These are phyloP conservation scores for Aspergillus hortae DNA, from an alignment of 2,329 filamentous ascomycete genomes.

Conservation along the genomic window DNA sequence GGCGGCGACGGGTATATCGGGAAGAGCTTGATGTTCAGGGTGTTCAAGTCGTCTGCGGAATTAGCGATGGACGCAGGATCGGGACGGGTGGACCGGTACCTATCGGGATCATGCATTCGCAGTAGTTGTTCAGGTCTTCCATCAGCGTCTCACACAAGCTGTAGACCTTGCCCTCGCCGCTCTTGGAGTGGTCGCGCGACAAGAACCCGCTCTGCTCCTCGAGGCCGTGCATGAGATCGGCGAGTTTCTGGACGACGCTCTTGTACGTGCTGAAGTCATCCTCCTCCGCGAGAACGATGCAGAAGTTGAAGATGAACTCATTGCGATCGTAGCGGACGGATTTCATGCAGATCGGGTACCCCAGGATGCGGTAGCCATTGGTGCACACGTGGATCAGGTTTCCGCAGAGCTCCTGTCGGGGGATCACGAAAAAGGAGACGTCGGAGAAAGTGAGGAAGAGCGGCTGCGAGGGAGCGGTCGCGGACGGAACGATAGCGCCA, in stretches of 20 bases:
- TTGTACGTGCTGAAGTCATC: constrained; percentile 75
- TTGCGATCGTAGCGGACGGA: constrained; percentile 81
- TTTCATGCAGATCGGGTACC: constrained; percentile 84
- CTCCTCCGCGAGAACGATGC: constrained; percentile 69
- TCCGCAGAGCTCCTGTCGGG: constrained; percentile 91
- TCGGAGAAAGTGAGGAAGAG: constrained; percentile 81
- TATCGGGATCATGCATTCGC: constrained; percentile 97
- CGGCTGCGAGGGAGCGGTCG: constrained; percentile 47
- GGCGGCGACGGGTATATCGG: constrained; percentile 75
- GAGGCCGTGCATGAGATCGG: constrained; percentile 79
- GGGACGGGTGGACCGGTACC: constrained; percentile 52
- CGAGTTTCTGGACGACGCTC: constrained; percentile 79
- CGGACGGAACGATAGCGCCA: constrained; percentile 52
- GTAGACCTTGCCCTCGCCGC: constrained; percentile 52
- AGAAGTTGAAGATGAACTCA: constrained; percentile 98
- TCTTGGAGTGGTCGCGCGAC: constrained; percentile 42
- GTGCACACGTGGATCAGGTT: constrained; percentile 69
- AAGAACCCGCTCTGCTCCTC: constrained; percentile 89
- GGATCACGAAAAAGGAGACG: constrained; percentile 89
- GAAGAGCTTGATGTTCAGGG: constrained; percentile 94
- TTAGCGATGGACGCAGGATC: not conserved
- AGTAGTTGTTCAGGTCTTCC: constrained; percentile 94
- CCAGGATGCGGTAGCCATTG: constrained; percentile 78
- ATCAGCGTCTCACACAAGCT: constrained; percentile 80
- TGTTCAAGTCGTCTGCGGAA: constrained; percentile 76